Evolutionary conservation across 2,329 filamentous ascomycete genomes (phyloP), one percentile per base, ranked within the genome.

Genomic region (Xylariaceae sp.): DNA sequence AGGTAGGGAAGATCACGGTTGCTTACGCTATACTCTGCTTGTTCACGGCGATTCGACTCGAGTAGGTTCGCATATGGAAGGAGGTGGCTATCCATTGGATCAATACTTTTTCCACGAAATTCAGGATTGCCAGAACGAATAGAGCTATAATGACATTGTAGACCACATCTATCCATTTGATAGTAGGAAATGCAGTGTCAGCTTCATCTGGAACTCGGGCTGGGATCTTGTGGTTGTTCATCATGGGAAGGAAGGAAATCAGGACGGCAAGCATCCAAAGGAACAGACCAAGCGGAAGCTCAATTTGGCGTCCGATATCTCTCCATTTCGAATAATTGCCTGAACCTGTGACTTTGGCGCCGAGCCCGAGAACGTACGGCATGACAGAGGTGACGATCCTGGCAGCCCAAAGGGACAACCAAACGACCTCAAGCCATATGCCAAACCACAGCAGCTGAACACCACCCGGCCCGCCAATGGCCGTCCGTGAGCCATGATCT

Each of bases 41-140:
- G 78, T 96, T 96, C 73, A 93, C 82, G 62, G 94, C 90, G 68
- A 97, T 97, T 13, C 93, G 82, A 67, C 93, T 90, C 23, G 90
- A 87, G 69, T 97, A 97, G 0, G 93, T 97, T 50, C 93, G 84
- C 59, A 90, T 80, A 72, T 97, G 93, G 74, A 97, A 97, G 62
- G 88, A 92, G 59, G 92, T 92, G 37, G 93, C 92, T 66, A 97
- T 96, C 75, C 96, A 87, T 71, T 97, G 92, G 57, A 97, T 96
- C 66, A 96, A 83, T 61, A 97, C 89, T 78, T 97, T 97, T 74
- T 97, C 92, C 55, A 88, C 80, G 61, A 94, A 88, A 74, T 97
- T 97, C 62, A 97, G 78, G 2, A 86, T 79, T 0, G 86, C 83
- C 62, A 90, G 83, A 11, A 95, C 88, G 67, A 97, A 92, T n/a